Base-by-base conservation (phyloP, 371 early-diverging fungal species). In the Rhizomucor pusillus region DNA sequence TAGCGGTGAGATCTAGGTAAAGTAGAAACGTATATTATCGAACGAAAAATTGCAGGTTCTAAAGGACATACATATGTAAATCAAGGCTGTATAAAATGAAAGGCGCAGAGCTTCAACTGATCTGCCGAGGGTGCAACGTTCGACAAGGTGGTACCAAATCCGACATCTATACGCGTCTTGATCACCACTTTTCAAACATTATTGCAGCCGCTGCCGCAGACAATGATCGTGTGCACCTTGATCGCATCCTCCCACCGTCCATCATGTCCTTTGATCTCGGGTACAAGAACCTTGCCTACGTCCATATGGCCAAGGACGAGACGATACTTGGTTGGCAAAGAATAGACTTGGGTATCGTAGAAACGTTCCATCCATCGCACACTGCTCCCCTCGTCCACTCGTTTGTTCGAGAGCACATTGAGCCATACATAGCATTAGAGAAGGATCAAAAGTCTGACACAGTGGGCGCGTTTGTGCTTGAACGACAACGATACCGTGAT, bases 181-280 rank as follows among this genome's bases (percentile, higher is more conserved):
- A 36, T 5, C 12, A 45, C n/a, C 57, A 59, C 13, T 60, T 59
- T 34, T 22, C 34, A 22, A 19, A n/a, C 2, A 43, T 43, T 20
- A 45, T 57, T 13, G 29, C 11, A 29, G 25, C 39, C 29, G 33
- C n/a, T 41, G 35, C n/a, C 16, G 0, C 34, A 12, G 20, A 37
- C 4, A 18, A 36, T 5, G 50, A n/a, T 18, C 5, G 33, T 1
- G 43, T 49, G 29, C 33, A 35, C 18, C 50, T 36, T 2, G 33
- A 41, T 20, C 29, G 24, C 2, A 3, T 37, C 11, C 23, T 77
- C 2, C 74, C 71, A 1, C 35, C 36, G 5, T 69, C 78, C 0
- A 63, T 90, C 5, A 60, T 90, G 1, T 90, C 90, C 0, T 79
- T 90, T 39, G 90, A 90, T 60, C 73, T 90, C 41, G 90, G 90